Conservation (phyloP, 768 basidiomycete species). For the Tricholoma furcatifolium region DNA sequence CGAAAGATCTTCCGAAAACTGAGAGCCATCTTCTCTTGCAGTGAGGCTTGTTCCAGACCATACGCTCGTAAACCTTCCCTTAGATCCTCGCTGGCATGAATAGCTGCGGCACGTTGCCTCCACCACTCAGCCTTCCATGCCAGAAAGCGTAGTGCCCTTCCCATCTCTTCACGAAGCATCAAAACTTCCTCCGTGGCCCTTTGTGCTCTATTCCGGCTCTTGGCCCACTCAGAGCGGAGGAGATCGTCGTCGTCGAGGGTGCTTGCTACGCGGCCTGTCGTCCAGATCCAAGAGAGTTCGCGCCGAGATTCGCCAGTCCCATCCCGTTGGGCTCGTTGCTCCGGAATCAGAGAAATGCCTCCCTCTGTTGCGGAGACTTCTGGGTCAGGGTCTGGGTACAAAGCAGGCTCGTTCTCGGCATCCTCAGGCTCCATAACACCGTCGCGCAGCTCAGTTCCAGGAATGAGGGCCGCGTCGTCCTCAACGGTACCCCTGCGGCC, state of each 20-base stretch:
- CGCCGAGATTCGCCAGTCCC: slow-evolving; percentile 16
- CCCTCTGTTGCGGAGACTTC: too few species aligned
- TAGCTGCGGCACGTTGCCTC: too few species aligned
- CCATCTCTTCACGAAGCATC: slow-evolving; percentile 26
- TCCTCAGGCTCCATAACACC: background rate
- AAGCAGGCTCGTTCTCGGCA: background rate
- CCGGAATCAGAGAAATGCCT: background rate
- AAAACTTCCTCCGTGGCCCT: slow-evolving; percentile 24
- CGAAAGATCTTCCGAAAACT: background rate
- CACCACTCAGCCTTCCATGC: slow-evolving; percentile 18
- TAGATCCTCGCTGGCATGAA: too few species aligned
- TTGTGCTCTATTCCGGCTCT: slow-evolving; percentile 15
- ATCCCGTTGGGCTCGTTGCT: background rate
- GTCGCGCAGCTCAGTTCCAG: background rate
- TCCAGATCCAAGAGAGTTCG: background rate
- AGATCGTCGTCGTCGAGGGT: slow-evolving; percentile 10
- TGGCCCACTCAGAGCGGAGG: slow-evolving; percentile 23
- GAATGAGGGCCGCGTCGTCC: background rate
- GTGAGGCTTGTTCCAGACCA: background rate
- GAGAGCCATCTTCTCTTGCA: background rate
- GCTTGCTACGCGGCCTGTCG: background rate
- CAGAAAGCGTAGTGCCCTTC: slow-evolving; percentile 9
- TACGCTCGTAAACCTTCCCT: background rate
- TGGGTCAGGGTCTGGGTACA: background rate
- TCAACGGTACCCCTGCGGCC: background rate